phyloP scores from a whole-genome alignment of 306 rosid genomes.

The Lablab purpureus region DNA sequence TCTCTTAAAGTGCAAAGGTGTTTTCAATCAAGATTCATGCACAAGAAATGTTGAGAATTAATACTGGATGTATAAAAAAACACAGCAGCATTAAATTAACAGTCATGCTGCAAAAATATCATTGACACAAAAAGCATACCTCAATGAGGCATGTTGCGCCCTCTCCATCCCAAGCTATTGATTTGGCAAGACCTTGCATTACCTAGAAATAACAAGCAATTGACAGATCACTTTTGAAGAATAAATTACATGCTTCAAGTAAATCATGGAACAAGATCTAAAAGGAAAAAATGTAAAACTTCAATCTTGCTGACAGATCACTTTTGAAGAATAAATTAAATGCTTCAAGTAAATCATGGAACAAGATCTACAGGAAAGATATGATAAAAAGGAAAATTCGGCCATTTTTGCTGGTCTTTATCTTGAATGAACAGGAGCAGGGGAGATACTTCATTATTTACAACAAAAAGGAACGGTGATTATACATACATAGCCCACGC shows the following conservation, averaged over 20 bases:
- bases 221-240: constrained; percentile 14
- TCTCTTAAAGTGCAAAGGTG: not conserved
- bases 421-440: not conserved
- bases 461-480: constrained; percentile 2
- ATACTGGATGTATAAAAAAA: constrained; percentile 17
- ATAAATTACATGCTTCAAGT: constrained; percentile 19
- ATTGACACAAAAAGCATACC: constrained; percentile 59
- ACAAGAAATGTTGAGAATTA: constrained; percentile 14
- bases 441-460: not conserved
- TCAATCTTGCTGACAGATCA: not conserved
- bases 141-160: constrained; percentile 98
- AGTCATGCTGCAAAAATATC: constrained; percentile 30
- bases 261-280: constrained; percentile 24
- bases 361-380: constrained; percentile 21
- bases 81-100: constrained; percentile 1
- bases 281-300: constrained; percentile 16
- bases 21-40: constrained; percentile 32
- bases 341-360: constrained; percentile 9
- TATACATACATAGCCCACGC: not conserved
- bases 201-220: constrained; percentile 58
- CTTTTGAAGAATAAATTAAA: constrained; percentile 33
- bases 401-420: constrained; percentile 7
- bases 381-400: constrained; percentile 12
- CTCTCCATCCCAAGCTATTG: constrained; percentile 98
- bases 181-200: constrained; percentile 99